Conservation (phyloP, 108 stramenopile genomes). For the Cyclotella baltica region DNA sequence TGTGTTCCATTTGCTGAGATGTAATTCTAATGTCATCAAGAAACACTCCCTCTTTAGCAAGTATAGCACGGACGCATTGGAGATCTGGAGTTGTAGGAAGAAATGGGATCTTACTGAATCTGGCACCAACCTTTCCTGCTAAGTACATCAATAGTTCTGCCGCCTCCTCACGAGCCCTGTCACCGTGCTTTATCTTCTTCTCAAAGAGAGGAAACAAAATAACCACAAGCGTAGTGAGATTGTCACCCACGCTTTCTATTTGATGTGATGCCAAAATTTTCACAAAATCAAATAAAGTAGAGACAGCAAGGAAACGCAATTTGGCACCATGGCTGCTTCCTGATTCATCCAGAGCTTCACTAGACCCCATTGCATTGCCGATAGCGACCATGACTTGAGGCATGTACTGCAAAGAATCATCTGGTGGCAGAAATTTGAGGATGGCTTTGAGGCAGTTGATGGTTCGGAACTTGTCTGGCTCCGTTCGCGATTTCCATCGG, state of each 20-base stretch:
- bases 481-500: conserved; percentile 57
- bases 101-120: conserved; percentile 81
- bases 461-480: conserved; percentile 60
- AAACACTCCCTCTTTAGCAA: conserved; percentile 67
- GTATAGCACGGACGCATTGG: conserved; percentile 50
- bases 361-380: conserved; percentile 65
- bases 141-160: conserved; percentile 67
- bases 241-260: conserved; percentile 59
- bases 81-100: conserved; percentile 63
- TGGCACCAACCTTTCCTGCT: conserved; percentile 60
- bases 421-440: conserved; percentile 59
- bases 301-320: conserved; percentile 63
- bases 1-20: conserved; percentile 38
- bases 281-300: conserved; percentile 69
- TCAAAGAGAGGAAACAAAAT: conserved; percentile 77
- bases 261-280: conserved; percentile 60
- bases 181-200: conserved; percentile 13
- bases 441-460: conserved; percentile 61
- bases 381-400: conserved; percentile 79
- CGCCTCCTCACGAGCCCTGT: conserved; percentile 54
- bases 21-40: conserved; percentile 71
- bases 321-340: conserved; percentile 5
- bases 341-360: not conserved
- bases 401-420: conserved; percentile 72
- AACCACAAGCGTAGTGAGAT: conserved; percentile 81